Evolutionary conservation across 495 filamentous ascomycete genomes (phyloP).

Genomic region (Talaromyces nanjingensis): DNA sequence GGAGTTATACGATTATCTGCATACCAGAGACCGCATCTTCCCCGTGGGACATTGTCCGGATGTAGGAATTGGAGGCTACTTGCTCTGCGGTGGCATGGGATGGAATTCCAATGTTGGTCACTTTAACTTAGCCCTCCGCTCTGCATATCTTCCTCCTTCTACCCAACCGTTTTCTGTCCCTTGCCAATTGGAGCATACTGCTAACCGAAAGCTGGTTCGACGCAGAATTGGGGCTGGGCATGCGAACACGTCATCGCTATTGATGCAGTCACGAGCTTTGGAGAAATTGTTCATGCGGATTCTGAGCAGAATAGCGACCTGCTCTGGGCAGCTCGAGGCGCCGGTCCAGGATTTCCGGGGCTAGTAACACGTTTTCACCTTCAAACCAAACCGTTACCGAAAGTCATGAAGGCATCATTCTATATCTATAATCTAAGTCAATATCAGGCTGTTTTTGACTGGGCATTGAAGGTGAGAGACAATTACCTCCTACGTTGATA

Average conservation of each 20-base stretch:
- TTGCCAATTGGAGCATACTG: not conserved
- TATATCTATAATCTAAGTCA: slow-evolving; percentile 36
- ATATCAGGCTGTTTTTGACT: slow-evolving; percentile 35
- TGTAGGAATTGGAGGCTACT: slow-evolving; percentile 48
- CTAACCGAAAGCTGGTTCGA: not conserved
- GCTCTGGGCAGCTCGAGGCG: slow-evolving; percentile 44
- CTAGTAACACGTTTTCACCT: slow-evolving; percentile 44
- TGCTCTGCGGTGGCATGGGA: slow-evolving; percentile 50
- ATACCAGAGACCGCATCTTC: slow-evolving; percentile 34
- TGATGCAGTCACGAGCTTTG: slow-evolving; percentile 43
- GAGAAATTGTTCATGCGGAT: slow-evolving; percentile 29
- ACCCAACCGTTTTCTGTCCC: not conserved
- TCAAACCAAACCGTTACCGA: slow-evolving; percentile 19
- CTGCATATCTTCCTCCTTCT: not conserved
- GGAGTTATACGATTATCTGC: slow-evolving; percentile 34
- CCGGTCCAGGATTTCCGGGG: slow-evolving; percentile 46
- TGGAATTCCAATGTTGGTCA: slow-evolving; percentile 45
- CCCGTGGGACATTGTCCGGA: slow-evolving; percentile 49
- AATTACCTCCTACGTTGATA: not conserved
- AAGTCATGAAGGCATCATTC: slow-evolving; percentile 30
- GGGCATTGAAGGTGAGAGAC: slow-evolving; percentile 14
- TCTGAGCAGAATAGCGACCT: slow-evolving; percentile 37
- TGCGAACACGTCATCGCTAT: slow-evolving; percentile 40
- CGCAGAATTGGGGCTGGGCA: slow-evolving; percentile 48
- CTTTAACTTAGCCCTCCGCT: not conserved